Conservation (phyloP, 495 filamentous ascomycete genomes). For the Penicillium lagena region DNA sequence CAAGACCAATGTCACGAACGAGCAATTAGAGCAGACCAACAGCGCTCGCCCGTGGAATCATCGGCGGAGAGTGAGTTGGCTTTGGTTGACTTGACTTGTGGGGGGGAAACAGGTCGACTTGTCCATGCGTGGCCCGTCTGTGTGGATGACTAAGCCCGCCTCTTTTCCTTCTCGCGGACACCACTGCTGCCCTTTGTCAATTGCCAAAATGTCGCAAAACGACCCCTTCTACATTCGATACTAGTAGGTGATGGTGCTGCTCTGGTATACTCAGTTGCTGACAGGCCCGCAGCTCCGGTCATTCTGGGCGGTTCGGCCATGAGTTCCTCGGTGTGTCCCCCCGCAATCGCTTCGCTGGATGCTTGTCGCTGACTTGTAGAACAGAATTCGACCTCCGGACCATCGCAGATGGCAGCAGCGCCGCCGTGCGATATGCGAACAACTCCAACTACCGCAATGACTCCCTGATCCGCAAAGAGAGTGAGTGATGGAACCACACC, state of each 20-base stretch:
- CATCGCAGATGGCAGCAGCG: conserved; percentile 89
- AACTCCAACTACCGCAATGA: conserved; percentile 99
- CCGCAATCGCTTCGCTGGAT: not conserved
- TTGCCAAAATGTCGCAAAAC: conserved; percentile 43
- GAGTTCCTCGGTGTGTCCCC: conserved; percentile 79
- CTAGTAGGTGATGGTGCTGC: conserved; percentile 60
- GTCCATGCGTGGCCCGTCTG: conserved; percentile 42
- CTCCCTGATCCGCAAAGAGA: conserved; percentile 98
- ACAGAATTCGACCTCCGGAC: conserved; percentile 95
- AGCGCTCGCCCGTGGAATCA: conserved; percentile 40
- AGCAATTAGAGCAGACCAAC: conserved; percentile 31
- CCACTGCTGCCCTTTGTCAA: conserved; percentile 1
- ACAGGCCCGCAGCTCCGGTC: conserved; percentile 71
- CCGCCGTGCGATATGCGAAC: conserved; percentile 94
- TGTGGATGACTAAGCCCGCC: conserved; percentile 45
- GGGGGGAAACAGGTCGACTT: conserved; percentile 30
- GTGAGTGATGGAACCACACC: conserved; percentile 48
- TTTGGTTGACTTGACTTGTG: not conserved
- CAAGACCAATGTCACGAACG: conserved; percentile 13
- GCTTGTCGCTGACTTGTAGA: conserved; percentile 19
- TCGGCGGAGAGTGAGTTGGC: conserved; percentile 5
- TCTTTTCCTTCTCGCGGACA: conserved; percentile 15
- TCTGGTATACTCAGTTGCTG: conserved; percentile 44
- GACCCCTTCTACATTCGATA: conserved; percentile 96
- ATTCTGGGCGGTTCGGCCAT: conserved; percentile 96